Evolutionary conservation across 1,284 basidiomycete species (phyloP), one percentile per base, ranked within the genome.

Genomic region (Tremellales sp.): DNA sequence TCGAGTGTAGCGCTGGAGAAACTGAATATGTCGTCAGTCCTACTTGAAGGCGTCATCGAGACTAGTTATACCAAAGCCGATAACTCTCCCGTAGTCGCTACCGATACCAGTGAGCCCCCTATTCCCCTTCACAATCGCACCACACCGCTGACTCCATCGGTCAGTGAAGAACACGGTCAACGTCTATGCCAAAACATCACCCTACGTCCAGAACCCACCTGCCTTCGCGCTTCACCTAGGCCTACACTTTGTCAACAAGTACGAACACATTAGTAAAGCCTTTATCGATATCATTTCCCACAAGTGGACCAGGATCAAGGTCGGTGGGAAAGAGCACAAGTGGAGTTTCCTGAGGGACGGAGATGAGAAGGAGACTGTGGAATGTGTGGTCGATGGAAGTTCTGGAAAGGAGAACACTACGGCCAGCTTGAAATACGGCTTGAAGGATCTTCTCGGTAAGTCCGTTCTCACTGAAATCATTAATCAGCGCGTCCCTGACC

Each of bases 301-400:
- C 52, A 84, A 88, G 48, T 97, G 93, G 93, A 78, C 83, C 17
- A 82, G 92, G 8, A 89, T 97, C 57, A 72, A 76, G 3, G 78
- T 86, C 40, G 60, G 70, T 37, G 75, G 76, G 2, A 76, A 80
- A 57, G 71, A 73, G 1, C 92, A 97, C 73, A 76, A 82, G 35
- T 88, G 93, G 72, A 81, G 88, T 21, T 97, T 96, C 73, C 78
- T 82, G 47, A 79, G 92, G 26, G 89, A 97, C 61, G 93, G 93
- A 1, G 88, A 93, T 7, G 92, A 97, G 68, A 93, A 89, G 77
- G 79, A 84, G 11, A 70, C 84, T 19, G 81, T 84, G 5, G 80
- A 81, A 19, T 84, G 83, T 29, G 80, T 82, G 60, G 85, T 88
- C 31, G 87, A 87, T 61, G 84, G 76, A 17, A 77, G 80, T 0